These are phyloP conservation scores for Pichia exigua DNA, from an alignment of 805 yeast genomes.

Conservation along the genomic window DNA sequence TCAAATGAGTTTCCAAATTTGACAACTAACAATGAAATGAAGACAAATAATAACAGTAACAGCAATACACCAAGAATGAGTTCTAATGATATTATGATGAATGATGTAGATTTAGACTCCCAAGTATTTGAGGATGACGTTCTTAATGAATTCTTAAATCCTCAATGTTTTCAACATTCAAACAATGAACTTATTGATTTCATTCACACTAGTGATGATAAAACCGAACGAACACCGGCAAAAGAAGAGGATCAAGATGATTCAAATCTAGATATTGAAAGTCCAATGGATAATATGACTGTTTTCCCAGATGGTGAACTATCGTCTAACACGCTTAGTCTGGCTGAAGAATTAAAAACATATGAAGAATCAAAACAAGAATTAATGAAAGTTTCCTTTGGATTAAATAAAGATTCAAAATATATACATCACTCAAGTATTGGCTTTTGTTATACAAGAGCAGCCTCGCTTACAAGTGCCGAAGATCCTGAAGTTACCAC, in stretches of 20 bases:
- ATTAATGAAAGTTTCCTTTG: slow-evolving; percentile 47
- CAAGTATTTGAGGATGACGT: slow-evolving; percentile 35
- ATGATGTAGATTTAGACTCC: background rate
- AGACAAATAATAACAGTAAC: background rate
- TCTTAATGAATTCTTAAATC: slow-evolving; percentile 49
- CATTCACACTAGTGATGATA: background rate
- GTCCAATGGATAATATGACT: background rate
- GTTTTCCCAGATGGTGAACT: background rate
- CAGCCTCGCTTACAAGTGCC: slow-evolving; percentile 7
- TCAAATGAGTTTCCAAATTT: background rate
- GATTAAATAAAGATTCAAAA: slow-evolving; percentile 21
- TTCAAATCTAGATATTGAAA: background rate
- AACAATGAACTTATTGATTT: background rate
- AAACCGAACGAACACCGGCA: background rate
- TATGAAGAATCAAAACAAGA: slow-evolving; percentile 42
- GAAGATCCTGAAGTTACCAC: slow-evolving; percentile 22
- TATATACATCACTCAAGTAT: slow-evolving; percentile 26
- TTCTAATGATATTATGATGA: background rate
- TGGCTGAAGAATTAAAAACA: slow-evolving; percentile 21
- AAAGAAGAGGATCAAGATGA: background rate
- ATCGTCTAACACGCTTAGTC: background rate
- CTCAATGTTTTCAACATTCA: slow-evolving; percentile 33
- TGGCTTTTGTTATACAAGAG: slow-evolving; percentile 9
- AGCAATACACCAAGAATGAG: background rate
- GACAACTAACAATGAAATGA: background rate